Evolutionary conservation across 768 basidiomycete species (phyloP), one percentile per base, ranked within the genome.

Genomic region (Lentinula raphanica): DNA sequence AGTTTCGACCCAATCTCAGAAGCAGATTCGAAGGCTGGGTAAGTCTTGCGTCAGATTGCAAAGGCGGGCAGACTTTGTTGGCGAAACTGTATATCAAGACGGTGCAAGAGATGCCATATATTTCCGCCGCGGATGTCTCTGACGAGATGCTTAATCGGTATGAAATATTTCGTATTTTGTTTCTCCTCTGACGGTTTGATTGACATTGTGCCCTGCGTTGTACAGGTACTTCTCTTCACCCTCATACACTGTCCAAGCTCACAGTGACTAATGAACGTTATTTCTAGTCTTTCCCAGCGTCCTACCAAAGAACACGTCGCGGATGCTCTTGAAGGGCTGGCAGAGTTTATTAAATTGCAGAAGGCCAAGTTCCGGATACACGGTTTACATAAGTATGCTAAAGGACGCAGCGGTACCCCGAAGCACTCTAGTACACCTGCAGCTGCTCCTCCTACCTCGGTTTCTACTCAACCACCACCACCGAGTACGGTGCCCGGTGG

Each of bases 11-110:
- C 0, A 75, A 75, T 59, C 65, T 87, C 61, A 81, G 81, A 65
- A 74, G 72, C 27, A 76, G 84, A 3, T 81, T 88, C 38, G 78
- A 81, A 27, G 80, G 80, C 11, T 90, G 87, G 87, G 64, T 71
- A 13, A 72, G 75, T 11, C 67, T 76, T 0, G 76, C 73, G 7
- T 45, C 59, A 28, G 54, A 63, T 5, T 65, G 82, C 50, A 78
- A 72, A 60, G 81, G 76, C 12, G 76, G 77, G 0, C 45, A 64
- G 3, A 50, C 54, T 0, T 49, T 80, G 4, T 59, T 84, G 46
- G 48, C 66, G 13, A 78, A 71, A 40, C 63, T 80, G 23, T 84
- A 80, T 66, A 46, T 57, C 38, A 79, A 79, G 59, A 63, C 80
- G 11, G 31, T 82, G 12, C 73, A 74, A 38, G 62, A 76, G 12